These are phyloP conservation scores for Aspergillus egyptiacus DNA, from an alignment of 495 filamentous ascomycete species.

Conservation along the genomic window DNA sequence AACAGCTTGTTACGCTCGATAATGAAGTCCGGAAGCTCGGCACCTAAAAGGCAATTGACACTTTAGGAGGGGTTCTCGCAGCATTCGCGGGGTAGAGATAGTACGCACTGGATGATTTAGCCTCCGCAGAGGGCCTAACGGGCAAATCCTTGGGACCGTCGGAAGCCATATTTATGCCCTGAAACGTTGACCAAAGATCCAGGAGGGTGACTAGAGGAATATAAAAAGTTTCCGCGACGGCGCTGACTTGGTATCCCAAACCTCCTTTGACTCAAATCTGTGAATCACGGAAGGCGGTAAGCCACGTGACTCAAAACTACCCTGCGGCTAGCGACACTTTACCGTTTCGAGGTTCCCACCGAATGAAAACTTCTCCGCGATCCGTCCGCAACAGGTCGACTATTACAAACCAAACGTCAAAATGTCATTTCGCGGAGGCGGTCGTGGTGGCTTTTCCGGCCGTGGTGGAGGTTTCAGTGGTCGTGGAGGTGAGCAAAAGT, in stretches of 20 bases:
- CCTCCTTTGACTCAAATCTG: conserved; percentile 10
- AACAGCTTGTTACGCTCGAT: conserved; percentile 79
- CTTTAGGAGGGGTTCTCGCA: conserved; percentile 27
- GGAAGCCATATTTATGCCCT: conserved; percentile 30
- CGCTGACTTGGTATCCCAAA: conserved; percentile 17
- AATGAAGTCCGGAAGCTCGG: conserved; percentile 67
- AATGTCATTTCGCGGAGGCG: conserved; percentile 52
- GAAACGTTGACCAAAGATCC: conserved; percentile 18
- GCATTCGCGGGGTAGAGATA: conserved; percentile 16
- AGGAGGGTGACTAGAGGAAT: conserved; percentile 9
- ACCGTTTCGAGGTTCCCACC: conserved; percentile 45
- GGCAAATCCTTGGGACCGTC: conserved; percentile 39
- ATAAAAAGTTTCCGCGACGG: conserved; percentile 10
- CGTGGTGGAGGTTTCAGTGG: conserved; percentile 45
- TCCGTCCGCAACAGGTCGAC: conserved; percentile 22
- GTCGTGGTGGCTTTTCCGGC: conserved; percentile 43
- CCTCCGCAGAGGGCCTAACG: conserved; percentile 33
- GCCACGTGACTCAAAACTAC: conserved; percentile 36
- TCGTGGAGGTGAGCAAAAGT: conserved; percentile 35
- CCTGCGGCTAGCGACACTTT: conserved; percentile 44
- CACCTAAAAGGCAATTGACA: conserved; percentile 19
- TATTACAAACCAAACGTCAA: conserved; percentile 26
- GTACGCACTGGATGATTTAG: conserved; percentile 21
- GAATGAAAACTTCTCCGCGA: conserved; percentile 45
- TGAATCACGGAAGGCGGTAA: conserved; percentile 36